These are phyloP conservation scores for Mediolabrus comicus DNA, from an alignment of 108 stramenopile species.

Conservation along the genomic window DNA sequence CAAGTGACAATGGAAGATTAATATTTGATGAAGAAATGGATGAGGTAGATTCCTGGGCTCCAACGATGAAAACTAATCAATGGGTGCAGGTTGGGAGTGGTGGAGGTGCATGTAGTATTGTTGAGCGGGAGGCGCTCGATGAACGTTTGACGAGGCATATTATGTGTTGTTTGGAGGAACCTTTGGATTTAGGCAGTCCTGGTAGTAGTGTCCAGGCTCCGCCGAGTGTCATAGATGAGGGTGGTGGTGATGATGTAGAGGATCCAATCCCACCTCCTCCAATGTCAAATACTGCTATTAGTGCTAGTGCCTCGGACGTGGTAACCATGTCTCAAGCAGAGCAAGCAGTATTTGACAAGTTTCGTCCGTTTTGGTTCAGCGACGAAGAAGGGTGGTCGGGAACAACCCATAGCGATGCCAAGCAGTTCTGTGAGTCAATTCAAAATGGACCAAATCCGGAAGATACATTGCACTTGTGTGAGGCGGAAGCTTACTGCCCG, in stretches of 20 bases:
- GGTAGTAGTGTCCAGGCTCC: not conserved
- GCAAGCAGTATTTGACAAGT: not conserved
- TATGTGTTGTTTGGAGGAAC: slow-evolving; percentile 24
- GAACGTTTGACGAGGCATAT: slow-evolving; percentile 31
- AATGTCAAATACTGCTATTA: not conserved
- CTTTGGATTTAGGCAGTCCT: not conserved
- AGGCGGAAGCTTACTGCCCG: slow-evolving; percentile 19
- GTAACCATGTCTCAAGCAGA: not conserved
- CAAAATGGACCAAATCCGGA: not conserved
- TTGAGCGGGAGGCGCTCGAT: not conserved
- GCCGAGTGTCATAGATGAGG: not conserved
- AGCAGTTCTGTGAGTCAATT: slow-evolving; percentile 18
- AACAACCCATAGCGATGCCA: slow-evolving; percentile 1
- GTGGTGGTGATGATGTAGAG: not conserved
- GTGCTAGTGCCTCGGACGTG: not conserved
- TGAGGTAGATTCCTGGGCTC: slow-evolving; percentile 23
- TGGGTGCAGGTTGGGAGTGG: slow-evolving; percentile 38
- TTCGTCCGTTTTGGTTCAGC: slow-evolving; percentile 3
- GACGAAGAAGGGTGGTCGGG: slow-evolving; percentile 16
- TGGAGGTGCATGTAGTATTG: slow-evolving; percentile 13
- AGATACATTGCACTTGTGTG: slow-evolving; percentile 18
- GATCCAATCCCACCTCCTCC: not conserved
- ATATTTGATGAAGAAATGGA: slow-evolving; percentile 12
- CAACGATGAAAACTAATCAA: slow-evolving; percentile 12
- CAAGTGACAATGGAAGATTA: slow-evolving; percentile 3